Evolutionary conservation across 1,139 yeast genomes (phyloP), one percentile per base, ranked within the genome.

Genomic region (Kluyveromyces sp.): DNA sequence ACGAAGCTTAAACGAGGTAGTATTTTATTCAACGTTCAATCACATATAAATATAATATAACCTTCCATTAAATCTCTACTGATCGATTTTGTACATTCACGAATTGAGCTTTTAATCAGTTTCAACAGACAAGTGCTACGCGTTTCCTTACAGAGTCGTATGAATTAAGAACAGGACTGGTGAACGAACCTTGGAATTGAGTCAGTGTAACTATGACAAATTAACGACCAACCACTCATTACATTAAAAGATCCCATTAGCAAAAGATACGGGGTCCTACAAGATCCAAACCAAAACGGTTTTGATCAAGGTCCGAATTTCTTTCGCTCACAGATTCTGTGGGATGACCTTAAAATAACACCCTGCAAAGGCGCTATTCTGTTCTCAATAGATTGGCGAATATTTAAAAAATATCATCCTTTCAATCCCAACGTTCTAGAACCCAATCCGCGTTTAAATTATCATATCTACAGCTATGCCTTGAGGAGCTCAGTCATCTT

Each of bases 1-100:
- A 81, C 62, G 87, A 80, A 69, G 84, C 77, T 69, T 75, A 74
- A 73, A 62, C 31, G 30, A 31, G 25, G 30, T 30, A 31, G 30
- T 22, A 38, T 22, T 32, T 33, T 33, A 33, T 33, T 19, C 65
- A 57, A 46, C 44, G 47, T 44, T 50, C 44, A 47, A 16, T 34
- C 44, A 33, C 40, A 42, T 41, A 33, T 36, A 28, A 18, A 20
- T 30, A 38, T 37, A 35, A n/a, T 30, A 30, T 30, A 20, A 35
- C 39, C 36, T 35, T 35, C 40, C 32, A 38, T 30, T 30, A 38
- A 38, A 19, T 38, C 32, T 38, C 36, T 33, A 33, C 22, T 38
- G 32, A 30, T 28, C 30, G 41, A 38, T 38, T 38, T 38, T 35
- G 38, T 35, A 25, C 29, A 16, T 28, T 13, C 15, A 15, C 16